These are phyloP conservation scores for Ceratocystis cubensis DNA, from an alignment of 2,329 filamentous ascomycete species.

Conservation along the genomic window DNA sequence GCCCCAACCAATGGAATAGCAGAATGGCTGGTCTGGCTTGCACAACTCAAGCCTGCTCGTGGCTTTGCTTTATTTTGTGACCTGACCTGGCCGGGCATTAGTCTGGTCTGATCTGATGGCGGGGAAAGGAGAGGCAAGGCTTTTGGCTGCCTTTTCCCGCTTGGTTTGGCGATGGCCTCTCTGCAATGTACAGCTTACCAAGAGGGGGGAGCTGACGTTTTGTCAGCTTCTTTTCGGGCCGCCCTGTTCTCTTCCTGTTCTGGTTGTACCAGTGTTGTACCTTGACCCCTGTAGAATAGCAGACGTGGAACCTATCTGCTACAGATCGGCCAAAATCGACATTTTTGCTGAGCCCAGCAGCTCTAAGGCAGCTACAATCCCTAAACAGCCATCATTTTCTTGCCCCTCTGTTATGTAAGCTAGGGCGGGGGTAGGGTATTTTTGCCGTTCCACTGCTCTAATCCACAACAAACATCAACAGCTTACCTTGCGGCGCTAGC, in stretches of 20 bases:
- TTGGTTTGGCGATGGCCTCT: too few species aligned
- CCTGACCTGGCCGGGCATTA: too few species aligned
- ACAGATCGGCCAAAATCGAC: background rate
- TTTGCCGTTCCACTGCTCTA: too few species aligned
- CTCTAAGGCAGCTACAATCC: background rate
- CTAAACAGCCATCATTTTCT: background rate
- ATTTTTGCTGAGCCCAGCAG: background rate
- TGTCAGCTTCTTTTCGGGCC: too few species aligned
- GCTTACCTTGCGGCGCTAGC: background rate
- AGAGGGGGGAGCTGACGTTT: too few species aligned
- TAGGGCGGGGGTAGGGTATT: too few species aligned
- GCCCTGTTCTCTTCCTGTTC: background rate
- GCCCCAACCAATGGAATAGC: background rate
- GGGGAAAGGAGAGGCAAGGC: too few species aligned
- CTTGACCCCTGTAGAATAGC: background rate
- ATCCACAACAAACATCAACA: too few species aligned
- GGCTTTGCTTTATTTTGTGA: background rate
- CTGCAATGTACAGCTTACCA: too few species aligned
- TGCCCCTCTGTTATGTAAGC: background rate
- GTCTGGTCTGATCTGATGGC: too few species aligned
- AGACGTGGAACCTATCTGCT: background rate
- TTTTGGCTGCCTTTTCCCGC: too few species aligned
- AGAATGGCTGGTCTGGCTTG: background rate
- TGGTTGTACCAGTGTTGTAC: background rate
- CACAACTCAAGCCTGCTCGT: background rate